phyloP scores from a whole-genome alignment of 2,329 filamentous ascomycete genomes.

The Venturia effusa region DNA sequence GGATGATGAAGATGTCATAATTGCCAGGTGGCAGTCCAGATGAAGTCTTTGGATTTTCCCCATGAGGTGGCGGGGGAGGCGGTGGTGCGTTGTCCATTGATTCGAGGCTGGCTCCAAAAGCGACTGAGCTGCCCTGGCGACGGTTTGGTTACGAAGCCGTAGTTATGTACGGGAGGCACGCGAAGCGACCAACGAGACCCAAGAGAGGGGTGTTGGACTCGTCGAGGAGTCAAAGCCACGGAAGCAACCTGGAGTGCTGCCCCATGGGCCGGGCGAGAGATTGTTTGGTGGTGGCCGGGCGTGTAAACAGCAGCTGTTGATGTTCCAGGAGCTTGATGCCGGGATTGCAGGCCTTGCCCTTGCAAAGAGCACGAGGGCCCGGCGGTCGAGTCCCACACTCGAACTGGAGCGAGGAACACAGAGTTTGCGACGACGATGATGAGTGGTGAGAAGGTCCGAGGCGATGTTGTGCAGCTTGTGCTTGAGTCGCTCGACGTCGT shows the following conservation, averaged over 20 bases:
- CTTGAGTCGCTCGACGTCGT: too few species aligned
- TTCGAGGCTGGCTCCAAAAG: neutral
- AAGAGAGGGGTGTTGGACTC: neutral
- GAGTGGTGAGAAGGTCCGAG: neutral
- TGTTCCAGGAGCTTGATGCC: neutral
- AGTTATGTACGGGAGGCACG: neutral
- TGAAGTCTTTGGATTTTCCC: slow-evolving; percentile 61
- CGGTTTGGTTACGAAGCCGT: neutral
- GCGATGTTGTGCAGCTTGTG: too few species aligned
- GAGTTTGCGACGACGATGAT: neutral
- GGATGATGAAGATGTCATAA: slow-evolving; percentile 96
- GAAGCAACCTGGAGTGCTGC: neutral
- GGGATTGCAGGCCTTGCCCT: neutral
- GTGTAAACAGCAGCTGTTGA: neutral
- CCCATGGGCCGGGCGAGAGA: neutral
- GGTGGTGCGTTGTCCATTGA: slow-evolving; percentile 3
- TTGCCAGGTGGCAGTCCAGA: slow-evolving; percentile 72
- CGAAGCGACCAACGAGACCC: neutral
- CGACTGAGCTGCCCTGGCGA: neutral
- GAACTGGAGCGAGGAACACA: neutral
- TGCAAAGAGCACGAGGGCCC: neutral
- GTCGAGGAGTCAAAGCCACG: neutral
- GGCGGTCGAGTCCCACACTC: neutral
- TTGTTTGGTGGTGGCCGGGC: neutral
- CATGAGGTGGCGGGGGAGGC: slow-evolving; percentile 65